These are phyloP conservation scores for Globisporangium nodosum DNA, from an alignment of 352 stramenopile species.

Conservation along the genomic window DNA sequence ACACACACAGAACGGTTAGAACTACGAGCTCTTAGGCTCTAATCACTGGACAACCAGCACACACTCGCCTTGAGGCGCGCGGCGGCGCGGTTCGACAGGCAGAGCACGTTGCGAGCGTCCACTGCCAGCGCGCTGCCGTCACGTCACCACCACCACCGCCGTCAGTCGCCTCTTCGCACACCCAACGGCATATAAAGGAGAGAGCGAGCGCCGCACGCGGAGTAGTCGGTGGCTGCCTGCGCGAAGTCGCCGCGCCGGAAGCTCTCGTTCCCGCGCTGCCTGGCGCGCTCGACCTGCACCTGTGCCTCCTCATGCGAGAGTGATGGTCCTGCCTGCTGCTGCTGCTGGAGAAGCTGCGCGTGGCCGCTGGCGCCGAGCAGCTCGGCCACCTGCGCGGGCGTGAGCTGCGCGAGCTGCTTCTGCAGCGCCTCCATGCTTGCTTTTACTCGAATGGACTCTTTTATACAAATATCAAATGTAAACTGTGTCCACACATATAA, in stretches of 20 bases:
- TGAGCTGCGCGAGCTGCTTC: slow-evolving; percentile 22
- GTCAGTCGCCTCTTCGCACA: neutral
- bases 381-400: slow-evolving; percentile 22
- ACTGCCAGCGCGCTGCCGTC: slow-evolving; percentile 40
- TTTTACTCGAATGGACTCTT: neutral
- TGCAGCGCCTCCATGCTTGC: slow-evolving; percentile 20
- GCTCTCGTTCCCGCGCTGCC: slow-evolving; percentile 48
- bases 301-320: neutral
- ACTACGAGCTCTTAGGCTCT: neutral
- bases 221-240: slow-evolving; percentile 41
- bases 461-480: neutral
- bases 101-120: slow-evolving; percentile 29
- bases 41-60: neutral
- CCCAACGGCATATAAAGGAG: neutral
- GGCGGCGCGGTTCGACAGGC: slow-evolving; percentile 63
- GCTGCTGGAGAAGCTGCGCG: slow-evolving; percentile 20
- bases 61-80: slow-evolving; percentile 42
- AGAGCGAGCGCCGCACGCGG: slow-evolving; percentile 16
- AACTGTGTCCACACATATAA: no score
- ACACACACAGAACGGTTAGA: neutral
- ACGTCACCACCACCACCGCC: neutral
- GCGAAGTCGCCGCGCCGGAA: slow-evolving; percentile 36
- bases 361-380: slow-evolving; percentile 27
- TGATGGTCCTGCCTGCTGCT: neutral
- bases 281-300: slow-evolving; percentile 17